These are phyloP conservation scores for Craterostigma plantagineum DNA, from an alignment of 257 asterid species.

Conservation along the genomic window DNA sequence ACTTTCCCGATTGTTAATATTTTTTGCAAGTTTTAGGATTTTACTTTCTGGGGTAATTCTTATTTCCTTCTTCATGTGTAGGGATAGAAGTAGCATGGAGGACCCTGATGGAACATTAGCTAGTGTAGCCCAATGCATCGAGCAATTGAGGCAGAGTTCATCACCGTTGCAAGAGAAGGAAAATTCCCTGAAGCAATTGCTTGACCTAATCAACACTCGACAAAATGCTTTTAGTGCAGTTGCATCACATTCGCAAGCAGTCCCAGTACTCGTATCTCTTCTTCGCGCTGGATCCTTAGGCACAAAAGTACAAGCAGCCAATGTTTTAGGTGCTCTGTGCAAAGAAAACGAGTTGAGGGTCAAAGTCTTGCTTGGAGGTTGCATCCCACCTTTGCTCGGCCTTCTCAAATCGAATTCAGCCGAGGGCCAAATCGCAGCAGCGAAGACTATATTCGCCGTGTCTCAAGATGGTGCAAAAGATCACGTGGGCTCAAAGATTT, in stretches of 20 bases:
- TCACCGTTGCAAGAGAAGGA: conserved; percentile 78
- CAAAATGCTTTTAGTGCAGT: conserved; percentile 91
- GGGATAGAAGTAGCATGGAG: conserved; percentile 94
- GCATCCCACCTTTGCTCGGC: conserved; percentile 94
- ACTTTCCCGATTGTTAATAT: no score
- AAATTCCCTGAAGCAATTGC: conserved; percentile 57
- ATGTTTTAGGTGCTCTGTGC: conserved; percentile 82
- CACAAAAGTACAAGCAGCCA: conserved; percentile 84
- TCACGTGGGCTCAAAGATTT: conserved; percentile 92
- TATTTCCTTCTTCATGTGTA: conserved; percentile 19
- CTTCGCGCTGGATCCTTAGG: conserved; percentile 90
- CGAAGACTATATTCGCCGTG: conserved; percentile 86
- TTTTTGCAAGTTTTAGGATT: no score
- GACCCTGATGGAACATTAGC: conserved; percentile 95
- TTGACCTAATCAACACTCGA: conserved; percentile 66
- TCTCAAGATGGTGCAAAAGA: conserved; percentile 94
- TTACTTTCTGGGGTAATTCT: neutral
- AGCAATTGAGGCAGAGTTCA: conserved; percentile 81
- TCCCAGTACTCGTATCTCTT: conserved; percentile 97
- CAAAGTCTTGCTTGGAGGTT: conserved; percentile 91
- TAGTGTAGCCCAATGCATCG: conserved; percentile 93
- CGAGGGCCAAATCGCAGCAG: conserved; percentile 91
- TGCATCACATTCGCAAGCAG: conserved; percentile 98
- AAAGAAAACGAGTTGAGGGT: conserved; percentile 89
- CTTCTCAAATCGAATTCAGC: conserved; percentile 87